Base-by-base conservation (phyloP, 2,329 filamentous ascomycete genomes). In the Paracorniculantispora psalliotae region DNA sequence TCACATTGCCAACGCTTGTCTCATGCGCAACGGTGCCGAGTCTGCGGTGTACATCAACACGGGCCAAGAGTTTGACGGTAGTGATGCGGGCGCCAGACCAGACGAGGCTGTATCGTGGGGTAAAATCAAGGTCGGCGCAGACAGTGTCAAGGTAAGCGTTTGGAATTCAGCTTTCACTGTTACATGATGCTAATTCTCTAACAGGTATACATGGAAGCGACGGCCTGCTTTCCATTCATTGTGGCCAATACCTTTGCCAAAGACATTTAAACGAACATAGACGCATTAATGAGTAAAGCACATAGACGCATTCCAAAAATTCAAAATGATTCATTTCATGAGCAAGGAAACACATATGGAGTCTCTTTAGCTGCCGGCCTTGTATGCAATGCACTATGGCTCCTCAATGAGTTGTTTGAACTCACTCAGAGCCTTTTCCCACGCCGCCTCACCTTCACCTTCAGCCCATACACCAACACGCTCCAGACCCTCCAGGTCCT, bases 31-130 rank as follows among this genome's bases (percentile, higher is more conserved):
- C 68, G 94, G 94, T 2, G 94, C 94, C 17, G 94, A 99, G 73
- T 93, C 90, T 63, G 94, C 94, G 2, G 94, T 99, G 1, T 99
- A 96, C 72, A 91, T 99, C 73, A 99, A 99, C 74, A 99, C 94
- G 1, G 94, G 86, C 0, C 92, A 97, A 72, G 94, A 99, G 72
- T 99, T 97, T 71, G 94, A 99, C 71, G 94, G 94, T 2, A 97
- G 92, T 67, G 94, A 99, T 76, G 93, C 94, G 0, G 94, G 94
- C 1, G 94, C 94, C 3, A 81, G 94, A 58, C 94, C 94, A 4
- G 94, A 99, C 68, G 94, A 99, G 76, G 94, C 94, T 5, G 90
- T 99, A 17, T 97, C 92, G 63, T 99, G 94, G 94, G 94, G 94
- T 3, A 99, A 99, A 80, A 97, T 99, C 74, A 97, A 96, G 74